Evolutionary conservation across 495 filamentous ascomycete genomes (phyloP).

Genomic region (Hapsidospora chrysogenum): DNA sequence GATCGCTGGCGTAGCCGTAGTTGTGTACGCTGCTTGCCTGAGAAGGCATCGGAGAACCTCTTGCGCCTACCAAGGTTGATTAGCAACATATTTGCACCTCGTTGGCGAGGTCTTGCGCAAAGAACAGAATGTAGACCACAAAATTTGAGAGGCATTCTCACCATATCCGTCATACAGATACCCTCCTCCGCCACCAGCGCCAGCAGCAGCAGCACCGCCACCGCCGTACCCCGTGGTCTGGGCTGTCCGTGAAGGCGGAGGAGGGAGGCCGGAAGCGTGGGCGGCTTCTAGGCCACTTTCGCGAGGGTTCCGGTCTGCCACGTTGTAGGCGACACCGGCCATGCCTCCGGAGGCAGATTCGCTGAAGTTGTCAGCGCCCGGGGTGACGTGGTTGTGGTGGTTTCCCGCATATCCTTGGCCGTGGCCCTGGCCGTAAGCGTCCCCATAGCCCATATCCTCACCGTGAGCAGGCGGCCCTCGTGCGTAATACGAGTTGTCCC

Average conservation of each 20-base stretch:
- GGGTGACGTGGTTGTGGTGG: constrained; percentile 39
- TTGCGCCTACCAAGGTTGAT: not conserved
- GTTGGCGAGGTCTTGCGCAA: no score
- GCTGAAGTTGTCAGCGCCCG: constrained; percentile 61
- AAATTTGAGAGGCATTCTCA: constrained; percentile 1
- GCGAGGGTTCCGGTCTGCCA: constrained; percentile 55
- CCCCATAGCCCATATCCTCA: no score
- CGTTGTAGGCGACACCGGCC: constrained; percentile 54
- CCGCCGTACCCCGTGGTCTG: not conserved
- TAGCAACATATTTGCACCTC: no score
- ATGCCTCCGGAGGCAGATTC: constrained; percentile 57
- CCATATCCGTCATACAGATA: not conserved
- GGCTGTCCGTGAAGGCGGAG: not conserved
- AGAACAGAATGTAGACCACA: no score
- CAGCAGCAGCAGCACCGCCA: constrained; percentile 1
- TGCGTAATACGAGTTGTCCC: not conserved
- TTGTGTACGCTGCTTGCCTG: constrained; percentile 12
- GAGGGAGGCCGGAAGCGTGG: constrained; percentile 16
- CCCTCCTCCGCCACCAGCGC: no score
- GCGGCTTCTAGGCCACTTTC: constrained; percentile 59
- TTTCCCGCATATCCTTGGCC: not conserved
- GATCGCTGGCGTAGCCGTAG: constrained; percentile 7
- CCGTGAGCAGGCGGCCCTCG: not conserved
- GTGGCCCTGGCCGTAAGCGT: not conserved
- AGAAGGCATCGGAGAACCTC: constrained; percentile 1